These are phyloP conservation scores for Citrus glauca DNA, from an alignment of 345 rosid genomes.

Conservation along the genomic window DNA sequence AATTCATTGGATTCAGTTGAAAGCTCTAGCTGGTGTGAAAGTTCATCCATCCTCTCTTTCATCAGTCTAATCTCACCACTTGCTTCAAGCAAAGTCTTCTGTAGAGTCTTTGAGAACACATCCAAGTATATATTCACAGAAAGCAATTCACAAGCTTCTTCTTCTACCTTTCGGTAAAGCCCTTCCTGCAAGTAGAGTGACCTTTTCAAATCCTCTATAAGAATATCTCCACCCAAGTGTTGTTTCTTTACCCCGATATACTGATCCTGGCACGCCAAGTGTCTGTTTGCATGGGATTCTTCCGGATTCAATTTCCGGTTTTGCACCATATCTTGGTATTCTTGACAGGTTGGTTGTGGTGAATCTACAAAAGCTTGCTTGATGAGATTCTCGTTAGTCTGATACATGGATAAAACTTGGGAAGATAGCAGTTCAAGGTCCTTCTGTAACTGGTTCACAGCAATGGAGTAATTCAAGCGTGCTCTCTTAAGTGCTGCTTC, in stretches of 20 bases:
- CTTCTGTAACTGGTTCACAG: slow-evolving; percentile 89
- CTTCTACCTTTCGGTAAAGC: slow-evolving; percentile 74
- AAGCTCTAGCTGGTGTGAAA: slow-evolving; percentile 60
- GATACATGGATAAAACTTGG: slow-evolving; percentile 87
- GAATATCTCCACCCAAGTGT: slow-evolving; percentile 60
- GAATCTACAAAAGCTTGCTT: slow-evolving; percentile 72
- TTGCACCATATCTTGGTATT: slow-evolving; percentile 23
- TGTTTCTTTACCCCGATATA: slow-evolving; percentile 42
- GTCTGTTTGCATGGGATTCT: slow-evolving; percentile 30
- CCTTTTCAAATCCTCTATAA: slow-evolving; percentile 67
- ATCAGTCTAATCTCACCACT: slow-evolving; percentile 38
- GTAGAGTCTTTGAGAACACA: slow-evolving; percentile 68
- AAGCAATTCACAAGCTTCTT: slow-evolving; percentile 72
- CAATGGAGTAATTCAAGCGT: slow-evolving; percentile 90
- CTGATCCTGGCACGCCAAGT: slow-evolving; percentile 42
- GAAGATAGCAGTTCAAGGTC: slow-evolving; percentile 90
- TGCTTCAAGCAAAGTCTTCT: slow-evolving; percentile 63
- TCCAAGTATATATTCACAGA: slow-evolving; percentile 63
- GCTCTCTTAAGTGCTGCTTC: slow-evolving; percentile 96
- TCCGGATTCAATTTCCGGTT: slow-evolving; percentile 33
- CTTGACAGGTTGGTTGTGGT: slow-evolving; percentile 38
- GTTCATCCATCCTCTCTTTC: slow-evolving; percentile 48
- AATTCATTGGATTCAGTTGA: slow-evolving; percentile 57
- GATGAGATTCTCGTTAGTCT: slow-evolving; percentile 90
- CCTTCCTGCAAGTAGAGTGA: slow-evolving; percentile 80